These are phyloP conservation scores for Salix caprea DNA, from an alignment of 345 rosid genomes.

Conservation along the genomic window DNA sequence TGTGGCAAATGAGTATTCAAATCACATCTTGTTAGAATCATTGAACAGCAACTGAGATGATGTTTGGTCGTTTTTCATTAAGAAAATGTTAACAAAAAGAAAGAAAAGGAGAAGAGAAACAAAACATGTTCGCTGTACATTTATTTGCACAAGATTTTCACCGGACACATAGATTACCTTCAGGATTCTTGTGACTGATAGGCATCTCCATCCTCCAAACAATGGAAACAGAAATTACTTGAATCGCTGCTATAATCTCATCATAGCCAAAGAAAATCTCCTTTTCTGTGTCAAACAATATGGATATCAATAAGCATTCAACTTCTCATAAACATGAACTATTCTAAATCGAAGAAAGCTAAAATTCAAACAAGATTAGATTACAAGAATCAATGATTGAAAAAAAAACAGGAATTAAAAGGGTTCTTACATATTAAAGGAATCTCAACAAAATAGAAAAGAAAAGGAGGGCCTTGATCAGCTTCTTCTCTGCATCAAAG, in stretches of 20 bases:
- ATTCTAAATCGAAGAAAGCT: background rate
- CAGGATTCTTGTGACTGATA: slow-evolving; percentile 42
- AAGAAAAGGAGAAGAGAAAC: background rate
- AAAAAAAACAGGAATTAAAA: background rate
- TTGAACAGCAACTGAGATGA: no score
- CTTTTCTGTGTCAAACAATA: slow-evolving; percentile 19
- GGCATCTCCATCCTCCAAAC: slow-evolving; percentile 44
- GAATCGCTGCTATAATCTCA: slow-evolving; percentile 22
- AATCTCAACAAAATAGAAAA: background rate
- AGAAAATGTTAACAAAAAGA: background rate
- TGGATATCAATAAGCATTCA: slow-evolving; percentile 3
- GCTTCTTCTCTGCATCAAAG: slow-evolving; percentile 8
- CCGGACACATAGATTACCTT: slow-evolving; percentile 30
- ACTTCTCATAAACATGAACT: background rate
- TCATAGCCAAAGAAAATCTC: slow-evolving; percentile 13
- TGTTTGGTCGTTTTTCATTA: background rate
- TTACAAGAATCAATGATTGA: background rate
- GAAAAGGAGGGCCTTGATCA: background rate
- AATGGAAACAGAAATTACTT: slow-evolving; percentile 16
- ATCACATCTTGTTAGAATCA: background rate
- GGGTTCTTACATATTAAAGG: background rate
- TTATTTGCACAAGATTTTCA: background rate
- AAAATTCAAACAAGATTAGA: background rate
- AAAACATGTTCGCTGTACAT: background rate
- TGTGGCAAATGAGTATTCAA: background rate